A percentile compares a stretch with the other conserved stretches of the same genome.
Evolutionary conservation across 176 grass and related monocot species (phyloP).

Genomic region (Zoysia pacifica): DNA sequence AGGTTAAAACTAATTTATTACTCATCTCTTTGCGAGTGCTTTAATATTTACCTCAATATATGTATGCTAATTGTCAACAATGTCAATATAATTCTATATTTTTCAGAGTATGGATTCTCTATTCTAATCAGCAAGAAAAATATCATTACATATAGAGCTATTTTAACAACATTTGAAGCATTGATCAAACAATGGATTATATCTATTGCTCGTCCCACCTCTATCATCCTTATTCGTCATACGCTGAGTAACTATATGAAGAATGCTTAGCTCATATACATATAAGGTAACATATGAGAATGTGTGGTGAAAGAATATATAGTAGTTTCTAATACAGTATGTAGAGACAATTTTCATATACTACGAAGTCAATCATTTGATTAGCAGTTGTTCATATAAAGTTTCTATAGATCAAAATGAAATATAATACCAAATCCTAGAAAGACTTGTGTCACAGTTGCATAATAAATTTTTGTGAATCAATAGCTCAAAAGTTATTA

Average conservation of each 20-base stretch:
- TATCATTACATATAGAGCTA: not conserved
- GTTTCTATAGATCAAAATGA: not conserved
- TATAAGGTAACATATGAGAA: not conserved
- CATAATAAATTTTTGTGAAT: too few species aligned
- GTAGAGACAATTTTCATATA: not conserved
- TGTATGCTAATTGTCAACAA: too few species aligned
- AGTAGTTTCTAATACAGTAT: not conserved
- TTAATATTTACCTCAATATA: too few species aligned
- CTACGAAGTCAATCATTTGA: not conserved
- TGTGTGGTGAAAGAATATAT: not conserved
- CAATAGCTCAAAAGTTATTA: too few species aligned
- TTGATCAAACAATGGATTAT: not conserved
- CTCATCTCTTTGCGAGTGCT: too few species aligned
- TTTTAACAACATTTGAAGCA: not conserved
- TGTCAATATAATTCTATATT: too few species aligned
- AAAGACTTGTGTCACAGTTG: too few species aligned
- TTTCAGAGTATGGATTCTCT: too few species aligned
- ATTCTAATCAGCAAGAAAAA: not conserved
- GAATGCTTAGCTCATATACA: too few species aligned
- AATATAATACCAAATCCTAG: too few species aligned
- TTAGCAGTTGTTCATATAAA: not conserved
- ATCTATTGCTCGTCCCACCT: too few species aligned
- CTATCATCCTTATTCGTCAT: not conserved
- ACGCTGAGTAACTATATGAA: not conserved
- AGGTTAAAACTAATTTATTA: too few species aligned